Evolutionary conservation across 106 monocot species (phyloP), one percentile per base, ranked within the genome.

Genomic region (Allium cepa): DNA sequence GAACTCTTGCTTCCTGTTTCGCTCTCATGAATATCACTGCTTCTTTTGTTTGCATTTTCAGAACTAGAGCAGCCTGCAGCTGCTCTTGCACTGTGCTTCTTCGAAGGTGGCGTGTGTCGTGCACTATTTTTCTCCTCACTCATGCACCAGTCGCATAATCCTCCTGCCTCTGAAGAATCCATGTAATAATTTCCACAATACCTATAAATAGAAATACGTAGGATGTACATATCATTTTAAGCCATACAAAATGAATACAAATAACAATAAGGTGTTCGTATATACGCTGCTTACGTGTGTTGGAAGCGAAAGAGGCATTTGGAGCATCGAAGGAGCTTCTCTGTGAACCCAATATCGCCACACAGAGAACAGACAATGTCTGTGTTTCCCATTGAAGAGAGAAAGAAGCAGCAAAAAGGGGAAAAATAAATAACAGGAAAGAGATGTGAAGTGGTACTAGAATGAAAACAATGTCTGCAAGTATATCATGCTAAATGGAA

Each of bases 311-410:
- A 77, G 73, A 72, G 60, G 79, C 88, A 88, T 36, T 81, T 73
- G 0, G 27, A 50, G 79, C 88, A 88, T 16, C 58, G 84, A 76
- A 88, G 79, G 74, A 88, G 81, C 72, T 77, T 84, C 60, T 88
- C 84, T 27, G 76, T 64, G 64, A 88, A 84, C 62, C 88, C 88
- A 28, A 88, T 64, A 56, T 88, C 88, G 7, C 88, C 88, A 71
- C 88, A 88, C 84, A 88, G 76, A 68, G 81, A 81, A 65, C 88
- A 88, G 3, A 74, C 76, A 5, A 53, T 71, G 36, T 36, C 57
- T 53, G 48, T 17, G 15, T 18, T 73, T 47, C 28, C 77, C 88
- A 88, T 88, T 57, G 60, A 15, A 66, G 50, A 66, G 66, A 9
- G 27, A 53, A 17, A 26, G 51, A 53, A 36, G 36, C 36, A 50